Evolutionary conservation across 2,329 filamentous ascomycete species (phyloP).

Genomic region (Dactylella cylindrospora): DNA sequence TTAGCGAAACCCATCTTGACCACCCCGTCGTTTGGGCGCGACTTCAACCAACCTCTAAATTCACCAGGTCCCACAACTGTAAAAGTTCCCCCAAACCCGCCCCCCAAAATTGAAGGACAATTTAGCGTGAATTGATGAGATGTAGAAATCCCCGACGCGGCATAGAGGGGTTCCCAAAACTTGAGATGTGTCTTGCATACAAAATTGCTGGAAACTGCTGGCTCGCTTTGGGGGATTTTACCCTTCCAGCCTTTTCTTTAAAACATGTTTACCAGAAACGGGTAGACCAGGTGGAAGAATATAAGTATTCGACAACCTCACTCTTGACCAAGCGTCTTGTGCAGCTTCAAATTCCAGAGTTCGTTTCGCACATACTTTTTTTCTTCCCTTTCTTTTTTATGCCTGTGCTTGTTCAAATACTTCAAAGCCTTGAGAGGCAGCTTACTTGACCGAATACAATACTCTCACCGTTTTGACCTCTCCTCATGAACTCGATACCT

Average conservation of each 20-base stretch:
- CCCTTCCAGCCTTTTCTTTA: conserved; percentile 3
- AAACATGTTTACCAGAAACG: not conserved
- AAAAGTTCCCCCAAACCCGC: conserved; percentile 1
- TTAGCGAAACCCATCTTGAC: conserved; percentile 15
- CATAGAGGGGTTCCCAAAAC: conserved; percentile 2
- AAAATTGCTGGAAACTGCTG: conserved; percentile 37
- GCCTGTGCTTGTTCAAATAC: not conserved
- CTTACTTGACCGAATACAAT: too few species aligned
- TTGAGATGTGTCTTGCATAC: conserved; percentile 11
- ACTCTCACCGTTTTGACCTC: too few species aligned
- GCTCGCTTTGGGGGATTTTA: conserved; percentile 13
- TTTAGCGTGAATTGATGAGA: too few species aligned
- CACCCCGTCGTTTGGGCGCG: conserved; percentile 38
- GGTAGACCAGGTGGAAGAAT: conserved; percentile 6
- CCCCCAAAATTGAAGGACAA: too few species aligned
- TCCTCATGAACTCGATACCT: too few species aligned
- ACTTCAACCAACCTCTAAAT: conserved; percentile 17
- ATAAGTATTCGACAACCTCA: conserved; percentile 24
- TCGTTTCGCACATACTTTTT: not conserved
- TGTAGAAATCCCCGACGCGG: conserved; percentile 1
- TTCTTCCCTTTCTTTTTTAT: not conserved
- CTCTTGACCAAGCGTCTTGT: not conserved
- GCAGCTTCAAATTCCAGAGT: not conserved
- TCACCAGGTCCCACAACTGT: conserved; percentile 4
- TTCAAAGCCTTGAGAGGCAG: too few species aligned